Base-by-base conservation (phyloP, 257 asterid genomes). In the Przewalskia tangutica region DNA sequence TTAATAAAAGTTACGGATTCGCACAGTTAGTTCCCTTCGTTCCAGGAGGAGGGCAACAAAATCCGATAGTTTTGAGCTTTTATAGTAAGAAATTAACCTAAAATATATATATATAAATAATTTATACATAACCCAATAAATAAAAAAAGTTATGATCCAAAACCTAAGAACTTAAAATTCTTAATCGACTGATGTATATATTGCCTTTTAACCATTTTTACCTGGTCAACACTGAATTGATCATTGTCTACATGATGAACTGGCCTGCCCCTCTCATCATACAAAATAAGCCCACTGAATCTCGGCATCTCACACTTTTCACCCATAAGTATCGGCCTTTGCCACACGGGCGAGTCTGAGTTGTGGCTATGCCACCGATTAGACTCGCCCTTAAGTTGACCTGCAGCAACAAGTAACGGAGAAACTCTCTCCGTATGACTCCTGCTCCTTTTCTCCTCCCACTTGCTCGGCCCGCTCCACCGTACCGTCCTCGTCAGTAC, bases 231-330 rank as follows among this genome's bases (percentile, higher is more conserved):
- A 6, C 2, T 84, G 81, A 70, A 40, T 23, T 0, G 40, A 27
- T 11, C 85, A n/a, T 71, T 56, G 42, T 87, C 82, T 76, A 59
- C 44, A 4, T 87, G 89, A 82, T 83, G 91, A 77, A 90, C 84
- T 2, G 95, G 97, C 73, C 27, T 82, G 4, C 98, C 98, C 32
- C 86, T 91, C 36, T 89, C 92, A 80, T 94, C 98, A 88, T 94
- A 94, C 17, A 94, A 86, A 17, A 94, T 94, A 6, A 94, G 95
- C 7, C 98, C 97, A 88, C 98, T 94, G 32, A 91, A 94, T 81
- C 97, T 90, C 0, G 98, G 98, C 0, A 94, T 80, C 89, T 92
- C 95, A 84, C 98, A 94, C 86, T 92, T 94, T n/a, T 84, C 98
- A 4, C 98, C 98, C 98, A 93, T 93, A 0, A 93, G 86, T 78